These are phyloP conservation scores for Antrodiella citrinella DNA, from an alignment of 768 basidiomycete species.

Conservation along the genomic window DNA sequence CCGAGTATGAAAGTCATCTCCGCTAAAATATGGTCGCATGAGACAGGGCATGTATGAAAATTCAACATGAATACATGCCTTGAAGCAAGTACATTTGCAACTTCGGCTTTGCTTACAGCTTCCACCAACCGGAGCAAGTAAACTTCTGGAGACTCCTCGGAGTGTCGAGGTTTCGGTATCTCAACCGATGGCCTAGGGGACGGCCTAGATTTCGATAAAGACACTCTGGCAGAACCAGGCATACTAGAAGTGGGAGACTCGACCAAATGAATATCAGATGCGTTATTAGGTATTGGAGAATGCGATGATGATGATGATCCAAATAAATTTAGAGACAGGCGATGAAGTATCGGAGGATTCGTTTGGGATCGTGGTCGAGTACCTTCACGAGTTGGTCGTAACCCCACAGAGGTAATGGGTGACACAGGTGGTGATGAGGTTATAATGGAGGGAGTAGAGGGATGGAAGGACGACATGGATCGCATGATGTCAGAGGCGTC, in stretches of 20 bases:
- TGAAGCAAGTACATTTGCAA: constrained; percentile 74
- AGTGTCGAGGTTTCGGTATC: constrained; percentile 41
- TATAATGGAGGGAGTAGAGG: constrained; percentile 5
- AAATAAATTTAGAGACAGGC: constrained; percentile 61
- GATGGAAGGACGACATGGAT: constrained; percentile 13
- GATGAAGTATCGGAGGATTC: constrained; percentile 63
- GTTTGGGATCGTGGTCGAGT: constrained; percentile 40
- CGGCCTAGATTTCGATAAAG: constrained; percentile 29
- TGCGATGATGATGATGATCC: constrained; percentile 28
- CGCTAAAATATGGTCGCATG: constrained; percentile 32
- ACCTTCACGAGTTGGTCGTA: constrained; percentile 11
- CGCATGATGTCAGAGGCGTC: constrained; percentile 14
- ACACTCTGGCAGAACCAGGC: constrained; percentile 36
- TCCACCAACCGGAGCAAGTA: constrained; percentile 62
- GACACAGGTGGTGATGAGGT: constrained; percentile 14
- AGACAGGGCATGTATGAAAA: neutral
- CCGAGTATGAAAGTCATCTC: constrained; percentile 58
- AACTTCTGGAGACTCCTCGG: constrained; percentile 59
- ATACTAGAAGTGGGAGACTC: constrained; percentile 17
- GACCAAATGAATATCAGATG: constrained; percentile 7
- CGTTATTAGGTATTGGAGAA: constrained; percentile 18
- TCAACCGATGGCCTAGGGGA: constrained; percentile 36
- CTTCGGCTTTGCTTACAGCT: constrained; percentile 66
- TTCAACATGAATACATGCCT: constrained; percentile 41
- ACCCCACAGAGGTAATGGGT: too few species aligned